Evolutionary conservation across 2,329 filamentous ascomycete species (phyloP).

Genomic region (Ramichloridium luteum): DNA sequence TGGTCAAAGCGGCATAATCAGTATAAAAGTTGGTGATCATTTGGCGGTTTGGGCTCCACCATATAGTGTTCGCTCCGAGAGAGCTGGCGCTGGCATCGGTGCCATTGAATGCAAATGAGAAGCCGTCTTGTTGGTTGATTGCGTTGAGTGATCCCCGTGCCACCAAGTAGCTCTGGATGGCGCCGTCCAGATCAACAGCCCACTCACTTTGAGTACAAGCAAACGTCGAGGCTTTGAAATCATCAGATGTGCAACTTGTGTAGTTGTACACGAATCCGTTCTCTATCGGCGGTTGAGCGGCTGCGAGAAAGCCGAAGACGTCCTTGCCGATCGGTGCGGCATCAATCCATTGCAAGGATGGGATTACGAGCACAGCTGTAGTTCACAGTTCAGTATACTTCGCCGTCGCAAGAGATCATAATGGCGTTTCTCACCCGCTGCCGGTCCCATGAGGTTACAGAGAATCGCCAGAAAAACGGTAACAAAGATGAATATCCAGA

Average conservation of each 20-base stretch:
- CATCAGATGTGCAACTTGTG: slow-evolving; percentile 1
- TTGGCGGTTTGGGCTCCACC: too few species aligned
- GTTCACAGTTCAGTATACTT: too few species aligned
- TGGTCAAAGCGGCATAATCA: too few species aligned
- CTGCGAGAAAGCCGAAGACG: slow-evolving; percentile 1
- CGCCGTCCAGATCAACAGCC: slow-evolving; percentile 6
- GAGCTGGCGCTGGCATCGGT: background rate
- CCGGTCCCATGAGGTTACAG: slow-evolving; percentile 24
- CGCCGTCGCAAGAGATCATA: too few species aligned
- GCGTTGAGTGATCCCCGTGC: background rate
- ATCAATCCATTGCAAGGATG: slow-evolving; percentile 17
- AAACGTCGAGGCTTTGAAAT: slow-evolving; percentile 3
- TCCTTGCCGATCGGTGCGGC: slow-evolving; percentile 4
- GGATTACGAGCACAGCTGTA: slow-evolving; percentile 19
- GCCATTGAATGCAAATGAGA: slow-evolving; percentile 8
- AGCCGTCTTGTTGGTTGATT: slow-evolving; percentile 2
- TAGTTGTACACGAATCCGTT: background rate
- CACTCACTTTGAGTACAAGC: slow-evolving; percentile 4
- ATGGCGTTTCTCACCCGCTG: too few species aligned
- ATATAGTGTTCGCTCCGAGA: background rate
- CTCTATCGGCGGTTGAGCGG: slow-evolving; percentile 4
- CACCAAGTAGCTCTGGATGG: slow-evolving; percentile 4
- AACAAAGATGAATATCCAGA: slow-evolving; percentile 11
- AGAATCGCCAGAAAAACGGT: slow-evolving; percentile 15
- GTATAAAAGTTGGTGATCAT: too few species aligned